Percentiles rank a stretch among this genome's conserved stretches.
These are phyloP conservation scores for Thelonectria rubi DNA, from an alignment of 2,329 filamentous ascomycete species.

Conservation along the genomic window DNA sequence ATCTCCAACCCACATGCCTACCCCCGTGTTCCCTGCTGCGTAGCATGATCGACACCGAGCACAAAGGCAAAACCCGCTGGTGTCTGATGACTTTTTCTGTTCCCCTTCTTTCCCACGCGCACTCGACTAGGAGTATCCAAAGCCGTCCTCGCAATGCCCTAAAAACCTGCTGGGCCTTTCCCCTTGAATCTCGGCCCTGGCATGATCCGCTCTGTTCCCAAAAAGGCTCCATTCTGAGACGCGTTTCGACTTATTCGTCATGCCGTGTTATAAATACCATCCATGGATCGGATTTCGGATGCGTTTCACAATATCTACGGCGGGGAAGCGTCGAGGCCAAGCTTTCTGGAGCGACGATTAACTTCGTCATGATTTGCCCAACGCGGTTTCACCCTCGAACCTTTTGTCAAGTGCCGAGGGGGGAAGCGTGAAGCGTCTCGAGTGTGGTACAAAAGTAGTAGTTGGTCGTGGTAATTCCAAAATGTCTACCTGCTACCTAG, in stretches of 20 bases:
- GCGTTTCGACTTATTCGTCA: not conserved
- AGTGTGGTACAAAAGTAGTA: too few species aligned
- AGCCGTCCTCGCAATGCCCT: conserved; percentile 4
- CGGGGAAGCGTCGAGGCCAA: not conserved
- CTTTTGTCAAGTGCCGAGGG: too few species aligned
- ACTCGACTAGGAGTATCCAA: conserved; percentile 1
- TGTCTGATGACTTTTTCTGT: not conserved
- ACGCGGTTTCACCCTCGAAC: too few species aligned
- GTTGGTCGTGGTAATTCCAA: not conserved
- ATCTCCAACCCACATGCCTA: conserved; percentile 15
- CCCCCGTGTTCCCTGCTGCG: not conserved
- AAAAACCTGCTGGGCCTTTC: not conserved
- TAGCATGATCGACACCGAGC: not conserved
- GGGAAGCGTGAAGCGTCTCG: too few species aligned
- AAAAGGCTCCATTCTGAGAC: not conserved
- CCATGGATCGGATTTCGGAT: conserved; percentile 9
- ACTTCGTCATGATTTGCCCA: not conserved
- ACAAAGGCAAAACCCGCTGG: not conserved
- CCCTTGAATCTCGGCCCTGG: conserved; percentile 23
- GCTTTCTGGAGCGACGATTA: not conserved
- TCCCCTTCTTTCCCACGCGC: too few species aligned
- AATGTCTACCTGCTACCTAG: conserved; percentile 2
- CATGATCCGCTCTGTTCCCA: not conserved
- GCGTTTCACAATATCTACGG: conserved; percentile 17
- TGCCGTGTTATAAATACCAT: conserved; percentile 8